phyloP scores from a whole-genome alignment of 805 yeast genomes.

The Torulaspora indica region DNA sequence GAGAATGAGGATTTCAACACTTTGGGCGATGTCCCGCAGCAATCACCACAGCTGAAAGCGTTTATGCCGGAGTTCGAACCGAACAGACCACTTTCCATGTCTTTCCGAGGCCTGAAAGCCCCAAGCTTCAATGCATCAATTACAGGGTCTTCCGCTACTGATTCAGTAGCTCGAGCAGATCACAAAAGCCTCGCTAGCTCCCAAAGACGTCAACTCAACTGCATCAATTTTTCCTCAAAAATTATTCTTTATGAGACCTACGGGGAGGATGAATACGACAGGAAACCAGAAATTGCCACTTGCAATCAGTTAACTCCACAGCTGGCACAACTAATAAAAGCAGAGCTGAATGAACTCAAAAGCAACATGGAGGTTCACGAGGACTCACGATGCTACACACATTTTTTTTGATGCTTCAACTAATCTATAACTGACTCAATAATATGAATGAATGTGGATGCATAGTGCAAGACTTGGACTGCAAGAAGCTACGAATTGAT shows the following conservation, averaged over 20 bases:
- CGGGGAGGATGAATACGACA: conserved; percentile 77
- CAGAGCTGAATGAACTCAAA: conserved; percentile 77
- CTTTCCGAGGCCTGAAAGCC: conserved; percentile 59
- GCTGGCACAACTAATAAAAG: conserved; percentile 78
- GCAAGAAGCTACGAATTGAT: neutral
- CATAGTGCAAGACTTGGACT: too few relatives aligned
- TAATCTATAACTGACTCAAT: conserved; percentile 1
- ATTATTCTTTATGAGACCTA: conserved; percentile 83
- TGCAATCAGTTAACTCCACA: conserved; percentile 87
- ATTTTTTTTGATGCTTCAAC: conserved; percentile 51
- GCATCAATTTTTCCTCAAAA: conserved; percentile 69
- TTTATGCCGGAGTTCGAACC: conserved; percentile 21
- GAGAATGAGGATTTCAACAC: conserved; percentile 31
- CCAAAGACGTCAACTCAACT: conserved; percentile 2
- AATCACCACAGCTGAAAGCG: conserved; percentile 15
- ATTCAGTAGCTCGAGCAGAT: conserved; percentile 30
- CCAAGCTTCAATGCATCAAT: conserved; percentile 47
- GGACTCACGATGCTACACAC: conserved; percentile 74
- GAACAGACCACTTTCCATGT: conserved; percentile 42
- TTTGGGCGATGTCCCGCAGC: conserved; percentile 3
- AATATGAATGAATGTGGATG: neutral
- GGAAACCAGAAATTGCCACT: conserved; percentile 89
- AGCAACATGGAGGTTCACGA: conserved; percentile 79
- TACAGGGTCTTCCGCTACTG: conserved; percentile 24
- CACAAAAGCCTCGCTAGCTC: conserved; percentile 3